Base-by-base conservation (phyloP, 2,329 filamentous ascomycete species). In the Cladophialophora bantiana region DNA sequence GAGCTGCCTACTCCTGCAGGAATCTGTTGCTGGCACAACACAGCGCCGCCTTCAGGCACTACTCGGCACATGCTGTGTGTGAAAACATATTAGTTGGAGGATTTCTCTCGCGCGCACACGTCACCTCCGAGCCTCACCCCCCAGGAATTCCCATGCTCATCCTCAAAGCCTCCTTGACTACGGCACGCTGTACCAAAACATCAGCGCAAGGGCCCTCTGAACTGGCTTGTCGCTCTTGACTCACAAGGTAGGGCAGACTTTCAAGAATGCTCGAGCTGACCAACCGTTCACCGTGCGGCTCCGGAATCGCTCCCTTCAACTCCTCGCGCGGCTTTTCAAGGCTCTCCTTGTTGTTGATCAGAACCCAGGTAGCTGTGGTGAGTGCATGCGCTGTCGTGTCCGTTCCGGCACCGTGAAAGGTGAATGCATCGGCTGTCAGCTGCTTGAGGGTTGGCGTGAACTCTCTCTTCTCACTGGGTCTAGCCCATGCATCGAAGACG, bases 401-500 rank as follows among this genome's bases (percentile, higher is more conserved):
- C 7, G 65, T 71, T 5, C 69, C 69, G 4, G 69, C 69, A 9
- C 48, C 62, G 36, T 66, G 58, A 32, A 71, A 59, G 0, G 63
- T 59, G 26, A 71, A 63, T 1, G 67, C 67, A 34, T 71, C 69
- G 13, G 65, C 65, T 2, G 68, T 52, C 34, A 70, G 53, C 34
- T 60, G 56, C 53, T n/a, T 38, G 13, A 55, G 31, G 38, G 9
- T 38, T 1, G 63, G 63, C 15, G 38, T 65, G 34, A 35, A 65
- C 4, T 7, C 31, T 10, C 63, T 32, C 32, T 65, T 65, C 48
- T 36, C 57, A 9, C 36, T 60, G 32, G 63, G 63, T 15, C 54
- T 59, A 12, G 34, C 61, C 40, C 58, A 58, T 0, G 78, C 72
- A 73, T 59, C 5, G 74, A 73, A 15, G 71, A 67, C 18, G 76